Evolutionary conservation across 2,329 filamentous ascomycete genomes (phyloP).

Genomic region (Zymoseptoria passerinii): DNA sequence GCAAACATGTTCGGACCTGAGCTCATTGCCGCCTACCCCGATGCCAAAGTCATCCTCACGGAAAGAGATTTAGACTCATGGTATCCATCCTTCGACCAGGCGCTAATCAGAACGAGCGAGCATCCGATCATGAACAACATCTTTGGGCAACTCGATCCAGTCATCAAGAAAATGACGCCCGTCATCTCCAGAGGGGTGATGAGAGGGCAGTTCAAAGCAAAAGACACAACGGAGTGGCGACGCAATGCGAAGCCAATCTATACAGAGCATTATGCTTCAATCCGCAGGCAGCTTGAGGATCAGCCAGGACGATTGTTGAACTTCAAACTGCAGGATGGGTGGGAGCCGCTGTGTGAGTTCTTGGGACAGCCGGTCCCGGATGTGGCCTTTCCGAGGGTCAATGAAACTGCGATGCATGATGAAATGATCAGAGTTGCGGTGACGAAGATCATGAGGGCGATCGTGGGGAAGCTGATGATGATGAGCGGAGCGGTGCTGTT

Average conservation of each 20-base stretch:
- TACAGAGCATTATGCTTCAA: background rate
- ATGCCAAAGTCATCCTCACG: constrained; percentile 19
- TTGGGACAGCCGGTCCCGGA: constrained; percentile 6
- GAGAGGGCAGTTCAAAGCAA: constrained; percentile 10
- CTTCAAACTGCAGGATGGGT: constrained; percentile 1
- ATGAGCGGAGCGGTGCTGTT: background rate
- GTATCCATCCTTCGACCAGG: constrained; percentile 13
- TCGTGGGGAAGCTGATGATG: background rate
- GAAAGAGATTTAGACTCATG: constrained; percentile 17
- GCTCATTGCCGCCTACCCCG: constrained; percentile 25
- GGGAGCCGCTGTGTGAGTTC: constrained; percentile 11
- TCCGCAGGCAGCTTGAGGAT: background rate
- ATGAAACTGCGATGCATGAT: constrained; percentile 9
- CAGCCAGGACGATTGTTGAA: constrained; percentile 2
- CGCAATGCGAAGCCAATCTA: constrained; percentile 5
- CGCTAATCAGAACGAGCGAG: constrained; percentile 8
- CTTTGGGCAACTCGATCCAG: constrained; percentile 1
- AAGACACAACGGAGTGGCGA: constrained; percentile 6
- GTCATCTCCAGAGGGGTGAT: constrained; percentile 8
- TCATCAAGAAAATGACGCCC: constrained; percentile 1
- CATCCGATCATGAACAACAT: background rate
- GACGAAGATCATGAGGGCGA: background rate
- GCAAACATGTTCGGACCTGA: constrained; percentile 29
- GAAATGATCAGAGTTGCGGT: constrained; percentile 6
- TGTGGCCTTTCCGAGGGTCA: constrained; percentile 5